Evolutionary conservation across 1,139 yeast genomes (phyloP), one percentile per base, ranked within the genome.

Genomic region (Entelexis sorbosivorans): DNA sequence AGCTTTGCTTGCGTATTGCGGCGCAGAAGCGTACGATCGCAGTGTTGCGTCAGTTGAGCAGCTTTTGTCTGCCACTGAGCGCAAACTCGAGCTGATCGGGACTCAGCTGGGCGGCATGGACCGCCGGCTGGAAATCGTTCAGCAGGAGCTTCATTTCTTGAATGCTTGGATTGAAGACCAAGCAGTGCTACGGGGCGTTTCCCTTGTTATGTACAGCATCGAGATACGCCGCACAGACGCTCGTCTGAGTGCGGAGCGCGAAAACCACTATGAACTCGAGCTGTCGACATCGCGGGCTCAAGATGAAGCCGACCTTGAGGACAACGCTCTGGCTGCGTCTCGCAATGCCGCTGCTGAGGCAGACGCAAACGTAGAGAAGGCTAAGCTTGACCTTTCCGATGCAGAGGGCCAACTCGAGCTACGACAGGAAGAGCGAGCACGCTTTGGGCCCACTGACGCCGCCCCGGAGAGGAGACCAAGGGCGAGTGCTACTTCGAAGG

Each of bases 1-100:
- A 32, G 70, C 89, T 40, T 71, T 91, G 58, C 88, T 91, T 60
- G 96, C 88, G 63, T 96, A 89, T 32, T 93, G 96, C 48, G 99
- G 99, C 16, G 96, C 97, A 0, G 82, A 81, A 54, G 85, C 89
- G 1, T 91, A 91, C 67, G 98, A 91, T 63, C 72, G 76, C 47
- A 85, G 87, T 62, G 71, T 89, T 52, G 76, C 77, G 54, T 95
- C 88, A 54, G 85, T 96, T 1, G 69, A 76, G 58, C 82, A 81
- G 61, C 91, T 87, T 60, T 85, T 91, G 88, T 72, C 71, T 13
- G 80, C 78, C 53, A 81, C 95, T 0, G 78, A 76, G 56, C 74
- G 73, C 56, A 86, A 87, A 60, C 75, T 82, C 56, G 79, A 75
- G 52, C 78, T 88, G 56, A 33, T 49, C 19, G 35, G 11, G 2